Percentiles rank a stretch among this genome's conserved stretches.
phyloP scores from a whole-genome alignment of 2,329 filamentous ascomycete genomes.

The Claviceps africana region DNA sequence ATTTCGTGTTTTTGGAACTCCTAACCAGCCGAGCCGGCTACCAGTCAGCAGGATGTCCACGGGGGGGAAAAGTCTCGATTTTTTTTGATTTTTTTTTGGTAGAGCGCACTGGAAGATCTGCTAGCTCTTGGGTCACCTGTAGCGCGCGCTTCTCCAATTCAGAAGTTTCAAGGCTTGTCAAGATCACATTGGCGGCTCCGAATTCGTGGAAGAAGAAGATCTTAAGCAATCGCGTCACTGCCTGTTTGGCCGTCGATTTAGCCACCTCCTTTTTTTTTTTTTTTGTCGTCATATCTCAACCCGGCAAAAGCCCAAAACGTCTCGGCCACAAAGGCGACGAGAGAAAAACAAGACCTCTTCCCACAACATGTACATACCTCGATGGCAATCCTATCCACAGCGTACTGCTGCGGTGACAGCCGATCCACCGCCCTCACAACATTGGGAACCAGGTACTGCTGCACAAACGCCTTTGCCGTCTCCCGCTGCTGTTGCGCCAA shows the following conservation, averaged over 20 bases:
- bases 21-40: neutral
- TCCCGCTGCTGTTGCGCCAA: slow-evolving; percentile 4
- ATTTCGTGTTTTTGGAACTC: neutral
- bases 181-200: slow-evolving; percentile 11
- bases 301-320: neutral
- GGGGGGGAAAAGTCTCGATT: neutral
- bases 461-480: slow-evolving; percentile 14
- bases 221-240: slow-evolving; percentile 12
- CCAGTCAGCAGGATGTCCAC: neutral
- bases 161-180: slow-evolving; percentile 8
- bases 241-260: slow-evolving; percentile 5
- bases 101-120: slow-evolving; percentile 10
- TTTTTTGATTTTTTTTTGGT: neutral
- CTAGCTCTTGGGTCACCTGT: slow-evolving; percentile 11
- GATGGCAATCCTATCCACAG: slow-evolving; percentile 15
- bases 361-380: slow-evolving; percentile 12
- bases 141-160: slow-evolving; percentile 9
- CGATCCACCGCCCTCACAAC: slow-evolving; percentile 13
- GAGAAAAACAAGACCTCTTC: neutral
- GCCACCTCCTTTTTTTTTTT: neutral
- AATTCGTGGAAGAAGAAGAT: slow-evolving; percentile 12
- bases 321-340: too few relatives aligned
- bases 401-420: slow-evolving; percentile 13
- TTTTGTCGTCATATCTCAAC: neutral
- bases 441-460: slow-evolving; percentile 19